These are phyloP conservation scores for Epichloe bromicola DNA, from an alignment of 2,329 filamentous ascomycete species.

Conservation along the genomic window DNA sequence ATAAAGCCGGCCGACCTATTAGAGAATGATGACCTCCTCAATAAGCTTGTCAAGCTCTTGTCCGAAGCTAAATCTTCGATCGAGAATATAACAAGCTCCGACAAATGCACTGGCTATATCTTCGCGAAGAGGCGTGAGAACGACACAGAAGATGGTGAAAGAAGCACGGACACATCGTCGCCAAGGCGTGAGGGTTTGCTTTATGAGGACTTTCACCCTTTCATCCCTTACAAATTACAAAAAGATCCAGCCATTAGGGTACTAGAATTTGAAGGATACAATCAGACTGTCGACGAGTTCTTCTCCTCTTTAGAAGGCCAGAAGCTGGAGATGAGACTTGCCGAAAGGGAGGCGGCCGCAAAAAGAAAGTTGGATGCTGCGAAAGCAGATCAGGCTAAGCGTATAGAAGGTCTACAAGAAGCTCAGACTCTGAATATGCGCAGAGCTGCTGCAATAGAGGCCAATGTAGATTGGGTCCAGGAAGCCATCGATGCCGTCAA, in stretches of 20 bases:
- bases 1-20: slow-evolving; percentile 57
- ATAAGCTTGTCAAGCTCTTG: slow-evolving; percentile 55
- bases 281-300: slow-evolving; percentile 89
- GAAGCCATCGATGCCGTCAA: slow-evolving; percentile 90
- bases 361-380: slow-evolving; percentile 79
- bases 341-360: slow-evolving; percentile 69
- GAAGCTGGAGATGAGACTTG: slow-evolving; percentile 70
- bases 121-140: slow-evolving; percentile 51
- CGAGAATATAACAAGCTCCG: slow-evolving; percentile 51
- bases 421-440: slow-evolving; percentile 71
- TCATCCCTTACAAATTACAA: slow-evolving; percentile 69
- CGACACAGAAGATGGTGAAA: slow-evolving; percentile 6
- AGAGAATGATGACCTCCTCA: slow-evolving; percentile 48
- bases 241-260: slow-evolving; percentile 52
- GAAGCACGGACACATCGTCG: slow-evolving; percentile 19
- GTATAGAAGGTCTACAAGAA: slow-evolving; percentile 71
- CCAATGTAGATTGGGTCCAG: slow-evolving; percentile 80
- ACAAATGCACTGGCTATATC: slow-evolving; percentile 70
- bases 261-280: slow-evolving; percentile 72
- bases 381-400: slow-evolving; percentile 67
- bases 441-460: slow-evolving; percentile 82
- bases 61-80: slow-evolving; percentile 53
- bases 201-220: slow-evolving; percentile 94
- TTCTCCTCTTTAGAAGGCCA: slow-evolving; percentile 95
- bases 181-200: slow-evolving; percentile 40